A percentile compares a stretch with the other conserved stretches of the same genome.
These are phyloP conservation scores for Fusarium praegraminearum DNA, from an alignment of 2,329 filamentous ascomycete species.

Conservation along the genomic window DNA sequence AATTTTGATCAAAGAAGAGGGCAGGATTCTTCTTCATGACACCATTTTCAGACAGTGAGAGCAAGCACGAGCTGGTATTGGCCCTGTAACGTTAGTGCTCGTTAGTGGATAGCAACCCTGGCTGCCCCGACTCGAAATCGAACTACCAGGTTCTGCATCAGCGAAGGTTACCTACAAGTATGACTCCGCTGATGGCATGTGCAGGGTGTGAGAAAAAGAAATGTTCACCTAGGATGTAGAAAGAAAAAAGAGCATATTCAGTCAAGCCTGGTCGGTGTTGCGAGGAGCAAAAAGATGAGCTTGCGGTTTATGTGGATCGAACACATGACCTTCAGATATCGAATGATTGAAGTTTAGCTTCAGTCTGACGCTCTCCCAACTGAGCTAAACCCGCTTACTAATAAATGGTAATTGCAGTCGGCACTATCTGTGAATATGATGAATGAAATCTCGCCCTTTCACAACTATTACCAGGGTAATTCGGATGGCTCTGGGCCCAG, in stretches of 20 bases:
- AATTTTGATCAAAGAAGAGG: not conserved
- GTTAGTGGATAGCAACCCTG: not conserved
- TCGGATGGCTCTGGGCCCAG: no score
- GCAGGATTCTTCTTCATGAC: not conserved
- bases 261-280: not conserved
- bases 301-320: constrained; percentile 37
- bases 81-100: not conserved
- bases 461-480: no score
- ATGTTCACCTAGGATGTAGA: not conserved
- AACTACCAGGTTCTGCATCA: not conserved
- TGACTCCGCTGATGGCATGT: no score
- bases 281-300: not conserved
- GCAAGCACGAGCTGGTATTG: not conserved
- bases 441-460: no score
- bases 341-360: constrained; percentile 25
- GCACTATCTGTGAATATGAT: not conserved
- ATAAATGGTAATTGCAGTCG: not conserved
- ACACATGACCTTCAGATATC: constrained; percentile 37
- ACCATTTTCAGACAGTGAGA: not conserved
- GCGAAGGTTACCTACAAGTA: not conserved
- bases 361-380: constrained; percentile 39
- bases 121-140: not conserved
- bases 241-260: not conserved
- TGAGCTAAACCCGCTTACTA: constrained; percentile 39
- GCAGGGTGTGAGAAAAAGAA: not conserved